Evolutionary conservation across 1,284 basidiomycete genomes (phyloP), one percentile per base, ranked within the genome.

Genomic region (Trichosporon sp.): DNA sequence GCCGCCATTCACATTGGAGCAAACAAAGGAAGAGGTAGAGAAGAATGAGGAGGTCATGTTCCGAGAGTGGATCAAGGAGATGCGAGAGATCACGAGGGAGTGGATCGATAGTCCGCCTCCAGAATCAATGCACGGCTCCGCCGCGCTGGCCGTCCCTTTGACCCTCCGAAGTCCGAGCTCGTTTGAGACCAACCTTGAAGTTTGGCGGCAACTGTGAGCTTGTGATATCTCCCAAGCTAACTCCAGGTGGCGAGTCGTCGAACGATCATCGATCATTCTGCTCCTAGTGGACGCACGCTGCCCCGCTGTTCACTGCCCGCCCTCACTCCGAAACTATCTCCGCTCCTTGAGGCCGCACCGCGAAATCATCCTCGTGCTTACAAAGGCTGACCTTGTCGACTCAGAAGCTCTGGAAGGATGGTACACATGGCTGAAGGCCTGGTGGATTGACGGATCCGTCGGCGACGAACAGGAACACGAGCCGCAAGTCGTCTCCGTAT

Each of bases 131-230:
- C n/a, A n/a, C 57, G 65, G 63, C 27, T 66, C 68, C 33, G 64
- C 44, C 7, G 57, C 61, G 57, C 44, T 64, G 62, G 62, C 71
- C 71, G 1, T n/a, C 19, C 19, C 40, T 4, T 44, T 21, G 8
- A 44, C 40, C 3, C 8, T 44, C 9, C 69, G 73, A 31, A 74
- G 77, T 46, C 75, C 77, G 4, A 88, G 89, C 0, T 88, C 89
- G 74, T 95, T 88, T 76, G 93, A 95, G 78, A 85, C 90, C 34
- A 95, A 95, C 77, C 74, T 95, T 31, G 90, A 95, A 76, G 92
- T 95, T 5, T 95, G 92, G 92, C 82, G 92, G 67, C 92, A 95
- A 80, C 80, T 95, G 86, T 65, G 31, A 60, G 63, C 58, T 19
- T n/a, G 2, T 4, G 2, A 8, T 4, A 6, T 5, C 4, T 25